These are phyloP conservation scores for Epichloe scottii DNA, from an alignment of 2,329 filamentous ascomycete genomes.

Conservation along the genomic window DNA sequence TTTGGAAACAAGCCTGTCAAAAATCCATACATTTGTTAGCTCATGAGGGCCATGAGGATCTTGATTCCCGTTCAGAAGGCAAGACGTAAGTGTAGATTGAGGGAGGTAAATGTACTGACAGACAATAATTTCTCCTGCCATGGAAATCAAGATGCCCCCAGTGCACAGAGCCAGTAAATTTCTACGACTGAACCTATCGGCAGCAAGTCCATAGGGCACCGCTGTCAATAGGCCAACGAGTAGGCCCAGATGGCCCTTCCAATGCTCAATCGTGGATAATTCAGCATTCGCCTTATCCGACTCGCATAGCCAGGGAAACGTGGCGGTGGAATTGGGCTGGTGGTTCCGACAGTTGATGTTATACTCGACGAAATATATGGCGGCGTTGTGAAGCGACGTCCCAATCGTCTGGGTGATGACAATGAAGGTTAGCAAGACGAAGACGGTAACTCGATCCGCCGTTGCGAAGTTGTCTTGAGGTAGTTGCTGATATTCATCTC, in stretches of 20 bases:
- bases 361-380: not conserved
- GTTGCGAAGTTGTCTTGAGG: constrained; percentile 3
- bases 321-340: not conserved
- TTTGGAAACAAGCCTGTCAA: constrained; percentile 1
- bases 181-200: constrained; percentile 4
- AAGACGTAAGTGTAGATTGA: not conserved
- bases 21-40: not conserved
- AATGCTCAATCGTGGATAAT: not conserved
- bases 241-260: not conserved
- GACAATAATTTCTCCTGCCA: constrained; percentile 4
- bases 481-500: not conserved
- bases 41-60: not conserved
- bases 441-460: not conserved
- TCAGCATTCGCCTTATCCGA: not conserved
- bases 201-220: constrained; percentile 4
- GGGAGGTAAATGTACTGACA: not conserved
- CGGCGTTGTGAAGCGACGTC: not conserved
- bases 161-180: constrained; percentile 3
- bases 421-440: not conserved
- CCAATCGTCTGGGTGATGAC: not conserved
- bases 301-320: not conserved
- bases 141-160: constrained; percentile 1
- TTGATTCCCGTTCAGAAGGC: not conserved
- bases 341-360: constrained; percentile 1
- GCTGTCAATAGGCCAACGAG: constrained; percentile 1